Evolutionary conservation across 1,284 basidiomycete genomes (phyloP), one percentile per base, ranked within the genome.

Genomic region (Ustilago loliicola): DNA sequence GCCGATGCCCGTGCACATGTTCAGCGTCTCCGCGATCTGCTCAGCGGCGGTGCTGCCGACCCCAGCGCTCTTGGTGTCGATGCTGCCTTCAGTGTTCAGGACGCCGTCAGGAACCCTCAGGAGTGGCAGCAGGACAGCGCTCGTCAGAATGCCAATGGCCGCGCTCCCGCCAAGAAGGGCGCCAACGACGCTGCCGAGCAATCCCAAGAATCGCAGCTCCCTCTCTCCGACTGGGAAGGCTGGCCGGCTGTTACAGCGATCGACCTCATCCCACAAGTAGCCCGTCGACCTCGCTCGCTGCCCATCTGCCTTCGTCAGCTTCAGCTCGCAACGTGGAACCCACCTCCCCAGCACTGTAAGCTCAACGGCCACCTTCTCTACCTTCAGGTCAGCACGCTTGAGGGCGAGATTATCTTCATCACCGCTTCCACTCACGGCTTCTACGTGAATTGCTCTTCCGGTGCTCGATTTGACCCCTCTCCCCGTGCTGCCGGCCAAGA

Each of bases 311-410:
- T 90, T 47, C 87, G 87, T 68, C 83, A 87, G n/a, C 86, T 90
- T 68, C 86, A 88, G 68, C 82, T 90, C 57, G 89, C 89, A 29
- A 87, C 88, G n/a, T 90, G 90, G 89, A 90, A 89, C 83, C 90
- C 90, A 27, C 89, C 89, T 30, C 89, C 89, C 8, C 88, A 89
- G 27, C 88, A 89, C 73, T 85, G 87, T 40, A 88, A 88, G 48
- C 87, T 89, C 47, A 85, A 87, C 57, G 90, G 90, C 40, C 89
- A 90, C 81, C 87, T 89, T 67, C 87, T 90, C 64, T 90, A 90
- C 82, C 86, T 90, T 57, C 88, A 88, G 52, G 84, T 89, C 54
- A 87, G 87, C 42, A 88, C 89, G 2, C 87, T 90, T 53, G 90
- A 90, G 82, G 89, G 89, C 72, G 90, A 90, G 66, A 86, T 87